A percentile compares a stretch with the other conserved stretches of the same genome.
phyloP scores from a whole-genome alignment of 768 basidiomycete species.

The Asterophora parasitica region DNA sequence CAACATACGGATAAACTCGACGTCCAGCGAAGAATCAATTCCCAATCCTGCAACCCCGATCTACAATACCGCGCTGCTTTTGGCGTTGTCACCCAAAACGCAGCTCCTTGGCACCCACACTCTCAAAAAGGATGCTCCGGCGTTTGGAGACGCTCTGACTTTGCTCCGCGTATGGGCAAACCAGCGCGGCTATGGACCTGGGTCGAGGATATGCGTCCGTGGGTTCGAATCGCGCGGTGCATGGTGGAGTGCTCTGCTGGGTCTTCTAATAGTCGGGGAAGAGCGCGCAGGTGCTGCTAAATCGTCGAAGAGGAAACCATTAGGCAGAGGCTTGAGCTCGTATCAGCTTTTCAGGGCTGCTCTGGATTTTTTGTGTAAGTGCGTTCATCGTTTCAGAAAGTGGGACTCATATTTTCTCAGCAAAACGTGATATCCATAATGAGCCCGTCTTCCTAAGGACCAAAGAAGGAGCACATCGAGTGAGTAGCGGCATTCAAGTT shows the following conservation, averaged over 20 bases:
- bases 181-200: conserved; percentile 72
- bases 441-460: conserved; percentile 58
- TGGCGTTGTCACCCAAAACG: conserved; percentile 40
- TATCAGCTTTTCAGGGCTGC: conserved; percentile 88
- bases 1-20: conserved; percentile 37
- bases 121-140: conserved; percentile 49
- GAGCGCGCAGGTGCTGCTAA: conserved; percentile 34
- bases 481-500: conserved; percentile 23
- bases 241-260: conserved; percentile 67
- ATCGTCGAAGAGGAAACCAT: conserved; percentile 42
- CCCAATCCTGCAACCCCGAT: conserved; percentile 56
- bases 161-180: conserved; percentile 89
- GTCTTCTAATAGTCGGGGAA: conserved; percentile 62
- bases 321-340: conserved; percentile 81
- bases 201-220: conserved; percentile 49
- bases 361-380: conserved; percentile 77
- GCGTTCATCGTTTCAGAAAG: neutral
- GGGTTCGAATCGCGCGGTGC: conserved; percentile 68
- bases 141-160: conserved; percentile 69
- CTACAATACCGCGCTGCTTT: conserved; percentile 75
- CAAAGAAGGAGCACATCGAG: conserved; percentile 50
- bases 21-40: conserved; percentile 18
- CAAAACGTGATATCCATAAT: conserved; percentile 61
- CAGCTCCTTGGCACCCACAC: conserved; percentile 52
- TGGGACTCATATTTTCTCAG: conserved; percentile 31